These are phyloP conservation scores for Eucalyptus brandiana DNA, from an alignment of 345 rosid species.

Conservation along the genomic window DNA sequence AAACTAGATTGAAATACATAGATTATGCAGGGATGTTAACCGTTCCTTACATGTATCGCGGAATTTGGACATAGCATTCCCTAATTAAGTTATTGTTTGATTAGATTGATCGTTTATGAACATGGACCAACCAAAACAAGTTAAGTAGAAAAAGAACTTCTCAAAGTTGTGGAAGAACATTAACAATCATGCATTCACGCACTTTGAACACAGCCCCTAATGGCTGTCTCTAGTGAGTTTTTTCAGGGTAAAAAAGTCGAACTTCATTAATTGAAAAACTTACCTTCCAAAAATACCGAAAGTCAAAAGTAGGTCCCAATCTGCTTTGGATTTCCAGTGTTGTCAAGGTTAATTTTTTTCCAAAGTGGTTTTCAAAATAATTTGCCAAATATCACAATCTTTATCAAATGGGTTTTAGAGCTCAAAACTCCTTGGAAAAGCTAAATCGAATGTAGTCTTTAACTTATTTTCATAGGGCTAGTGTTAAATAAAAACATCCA, in stretches of 20 bases:
- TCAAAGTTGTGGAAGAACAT: background rate
- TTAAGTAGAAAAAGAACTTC: background rate
- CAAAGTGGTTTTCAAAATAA: no score
- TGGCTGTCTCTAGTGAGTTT: background rate
- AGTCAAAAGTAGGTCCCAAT: rapidly evolving
- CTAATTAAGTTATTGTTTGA: background rate
- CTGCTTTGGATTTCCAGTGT: no score
- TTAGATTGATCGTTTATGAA: background rate
- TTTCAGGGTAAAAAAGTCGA: no score
- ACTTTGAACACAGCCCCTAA: background rate
- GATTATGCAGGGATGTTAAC: background rate
- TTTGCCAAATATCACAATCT: no score
- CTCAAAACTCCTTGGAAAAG: no score
- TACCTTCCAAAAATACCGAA: no score
- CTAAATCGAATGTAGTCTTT: background rate
- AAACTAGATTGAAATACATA: background rate
- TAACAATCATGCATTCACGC: no score
- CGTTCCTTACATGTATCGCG: background rate
- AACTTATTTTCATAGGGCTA: background rate
- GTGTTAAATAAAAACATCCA: background rate
- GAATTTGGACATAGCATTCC: background rate
- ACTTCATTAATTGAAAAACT: no score
- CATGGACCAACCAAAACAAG: background rate
- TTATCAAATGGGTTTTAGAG: no score
- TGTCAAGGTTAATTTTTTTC: no score